Conservation (phyloP, 1,284 basidiomycete species). For the Earliella scabrosa region DNA sequence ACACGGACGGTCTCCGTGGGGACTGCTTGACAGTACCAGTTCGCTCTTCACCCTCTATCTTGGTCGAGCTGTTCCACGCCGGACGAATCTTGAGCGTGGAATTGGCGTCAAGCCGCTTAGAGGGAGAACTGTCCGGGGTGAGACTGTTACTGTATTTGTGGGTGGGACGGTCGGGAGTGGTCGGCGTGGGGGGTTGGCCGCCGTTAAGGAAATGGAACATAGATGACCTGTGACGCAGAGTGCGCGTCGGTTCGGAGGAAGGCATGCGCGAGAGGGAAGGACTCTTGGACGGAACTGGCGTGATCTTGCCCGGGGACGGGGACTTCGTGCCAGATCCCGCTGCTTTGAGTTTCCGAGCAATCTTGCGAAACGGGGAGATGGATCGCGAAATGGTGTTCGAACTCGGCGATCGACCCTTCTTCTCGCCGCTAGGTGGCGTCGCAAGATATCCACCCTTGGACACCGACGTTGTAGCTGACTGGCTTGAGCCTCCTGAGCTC, state of each 20-base stretch:
- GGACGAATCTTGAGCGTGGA: conserved; percentile 47
- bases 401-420: conserved; percentile 47
- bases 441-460: conserved; percentile 62
- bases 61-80: conserved; percentile 82
- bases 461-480: conserved; percentile 54
- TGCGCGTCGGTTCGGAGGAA: conserved; percentile 57
- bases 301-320: conserved; percentile 45
- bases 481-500: conserved; percentile 72
- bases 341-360: conserved; percentile 69
- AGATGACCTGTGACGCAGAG: conserved; percentile 61
- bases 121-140: conserved; percentile 68
- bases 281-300: conserved; percentile 53
- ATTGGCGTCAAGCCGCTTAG: conserved; percentile 37
- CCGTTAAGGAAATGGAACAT: conserved; percentile 53
- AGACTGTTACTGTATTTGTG: conserved; percentile 75
- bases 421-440: conserved; percentile 61
- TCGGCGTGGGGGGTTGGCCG: conserved; percentile 46
- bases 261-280: conserved; percentile 41
- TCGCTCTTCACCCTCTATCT: conserved; percentile 57
- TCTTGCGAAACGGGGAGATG: conserved; percentile 76
- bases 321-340: conserved; percentile 32
- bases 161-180: conserved; percentile 57
- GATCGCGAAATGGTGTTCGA: conserved; percentile 67
- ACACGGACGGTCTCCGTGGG: conserved; percentile 37
- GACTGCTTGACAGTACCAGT: conserved; percentile 52